Percentiles rank a stretch among this genome's conserved stretches.
Evolutionary conservation across 306 rosid species (phyloP).

Genomic region (Styphnolobium japonicum): DNA sequence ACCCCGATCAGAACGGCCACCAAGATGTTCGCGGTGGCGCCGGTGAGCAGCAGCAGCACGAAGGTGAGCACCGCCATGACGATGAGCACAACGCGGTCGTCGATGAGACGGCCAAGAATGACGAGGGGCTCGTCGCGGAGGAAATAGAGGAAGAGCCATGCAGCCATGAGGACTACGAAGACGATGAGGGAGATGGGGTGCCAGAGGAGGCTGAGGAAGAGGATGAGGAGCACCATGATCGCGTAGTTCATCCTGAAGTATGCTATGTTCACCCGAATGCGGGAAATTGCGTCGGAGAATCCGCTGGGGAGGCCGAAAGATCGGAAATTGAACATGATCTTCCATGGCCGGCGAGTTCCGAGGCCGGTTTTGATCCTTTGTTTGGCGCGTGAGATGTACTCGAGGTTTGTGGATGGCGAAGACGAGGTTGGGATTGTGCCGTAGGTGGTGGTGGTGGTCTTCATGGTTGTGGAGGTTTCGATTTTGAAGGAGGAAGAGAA

Average conservation of each 20-base stretch:
- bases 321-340: constrained; percentile 43
- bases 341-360: constrained; percentile 75
- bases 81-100: constrained; percentile 53
- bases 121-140: constrained; percentile 70
- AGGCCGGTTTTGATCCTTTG: constrained; percentile 51
- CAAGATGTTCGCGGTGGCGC: constrained; percentile 49
- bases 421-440: constrained; percentile 78
- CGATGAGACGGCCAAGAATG: constrained; percentile 42
- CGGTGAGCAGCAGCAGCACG: constrained; percentile 48
- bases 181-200: constrained; percentile 81
- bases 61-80: constrained; percentile 48
- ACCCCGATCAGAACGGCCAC: constrained; percentile 41
- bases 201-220: constrained; percentile 64
- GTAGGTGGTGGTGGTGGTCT: too few relatives aligned
- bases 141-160: constrained; percentile 74
- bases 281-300: constrained; percentile 38
- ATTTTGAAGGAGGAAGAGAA: not conserved
- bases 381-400: constrained; percentile 39
- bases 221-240: constrained; percentile 33
- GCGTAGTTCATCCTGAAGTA: constrained; percentile 85
- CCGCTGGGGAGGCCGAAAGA: constrained; percentile 44
- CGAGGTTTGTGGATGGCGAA: constrained; percentile 24
- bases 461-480: constrained; percentile 32
- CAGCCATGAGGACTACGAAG: constrained; percentile 39
- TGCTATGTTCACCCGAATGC: constrained; percentile 41